Evolutionary conservation across 2,329 filamentous ascomycete species (phyloP), one percentile per base, ranked within the genome.

Genomic region (Pseudogymnoascus sp.): DNA sequence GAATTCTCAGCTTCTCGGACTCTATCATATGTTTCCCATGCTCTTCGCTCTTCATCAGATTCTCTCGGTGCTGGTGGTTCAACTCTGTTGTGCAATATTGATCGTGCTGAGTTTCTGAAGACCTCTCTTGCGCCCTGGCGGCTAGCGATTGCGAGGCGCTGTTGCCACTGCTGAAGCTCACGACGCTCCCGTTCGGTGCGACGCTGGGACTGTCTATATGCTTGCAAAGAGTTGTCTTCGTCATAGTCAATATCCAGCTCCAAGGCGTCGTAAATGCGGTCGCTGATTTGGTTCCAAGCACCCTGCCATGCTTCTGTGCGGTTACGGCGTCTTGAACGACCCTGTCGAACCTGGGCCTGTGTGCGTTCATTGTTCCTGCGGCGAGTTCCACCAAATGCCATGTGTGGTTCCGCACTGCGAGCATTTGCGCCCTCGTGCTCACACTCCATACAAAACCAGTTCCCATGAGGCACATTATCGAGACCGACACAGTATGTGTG

Each of bases 391-490:
- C 50, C 50, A 56, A 56, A 56, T 71, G 62, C 72, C 62, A 61
- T 70, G 67, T 60, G 62, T 70, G 69, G 69, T 64, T 73, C 78
- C 65, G 74, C 74, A 64, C 72, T 71, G 70, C 62, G 71, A 62
- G 65, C 68, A 40, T 70, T 69, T 8, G 67, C 81, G 66, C 64
- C 76, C 71, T 73, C 78, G 73, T 71, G 79, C 80, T 75, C 76
- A 75, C 95, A 99, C 70, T 89, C 86, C 75, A 95, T 87, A 78
- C 95, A 99, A 74, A 93, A 96, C 93, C 93, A 99, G 67, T 87
- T 80, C 29, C 89, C 90, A 31, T 82, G 77, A 21, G 93, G 92
- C 63, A 96, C 85, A 62, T 81, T 78, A 65, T 93, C 87, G 60
- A 96, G 82, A 35, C 90, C 93, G 65, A 96, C 85, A 75, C 95